Evolutionary conservation across 2,329 filamentous ascomycete genomes (phyloP), one percentile per base, ranked within the genome.

Genomic region (Salinomyces thailandicus): DNA sequence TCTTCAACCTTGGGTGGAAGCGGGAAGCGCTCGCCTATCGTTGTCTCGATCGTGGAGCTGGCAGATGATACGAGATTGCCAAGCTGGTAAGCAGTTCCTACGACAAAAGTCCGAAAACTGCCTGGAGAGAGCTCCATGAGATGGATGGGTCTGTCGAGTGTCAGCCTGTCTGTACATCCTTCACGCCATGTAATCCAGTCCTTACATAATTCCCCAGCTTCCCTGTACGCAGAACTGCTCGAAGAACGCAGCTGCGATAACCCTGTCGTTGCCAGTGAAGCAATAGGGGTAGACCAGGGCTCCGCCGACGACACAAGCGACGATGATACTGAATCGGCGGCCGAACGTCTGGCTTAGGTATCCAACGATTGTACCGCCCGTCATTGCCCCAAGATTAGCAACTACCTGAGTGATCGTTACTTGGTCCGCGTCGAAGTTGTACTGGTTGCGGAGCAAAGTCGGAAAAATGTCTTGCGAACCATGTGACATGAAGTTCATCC

Each of bases 211-310:
- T 14, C 54, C 54, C 54, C 54, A 57, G 2, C 52, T 53, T 12
- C 52, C 52, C 27, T 43, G 40, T 11, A 67, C 63, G 42, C 60
- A 66, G 51, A 67, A 67, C 33, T 69, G 66, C 62, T 89, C 72
- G 59, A 91, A 91, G 61, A 91, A 93, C 1, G 83, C 83, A 0
- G 81, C 77, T 0, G 83, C 85, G 33, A 86, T 86, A 51, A 93
- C 66, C 11, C 67, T 65, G 5, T 77, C 63, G 47, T 63, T 68
- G 2, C 63, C 63, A 8, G 77, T 68, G 49, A 85, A 91, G 0
- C 77, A 82, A 61, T 93, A 93, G 0, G 86, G 85, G 56, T 93
- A 91, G 1, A 93, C 67, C 1, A 93, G 63, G 0, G 84, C 83
- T 18, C 82, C 84, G 16, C 85, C 84, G 5, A 78, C 50, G 38